phyloP scores from a whole-genome alignment of 345 rosid genomes.

The Citrus sp. region DNA sequence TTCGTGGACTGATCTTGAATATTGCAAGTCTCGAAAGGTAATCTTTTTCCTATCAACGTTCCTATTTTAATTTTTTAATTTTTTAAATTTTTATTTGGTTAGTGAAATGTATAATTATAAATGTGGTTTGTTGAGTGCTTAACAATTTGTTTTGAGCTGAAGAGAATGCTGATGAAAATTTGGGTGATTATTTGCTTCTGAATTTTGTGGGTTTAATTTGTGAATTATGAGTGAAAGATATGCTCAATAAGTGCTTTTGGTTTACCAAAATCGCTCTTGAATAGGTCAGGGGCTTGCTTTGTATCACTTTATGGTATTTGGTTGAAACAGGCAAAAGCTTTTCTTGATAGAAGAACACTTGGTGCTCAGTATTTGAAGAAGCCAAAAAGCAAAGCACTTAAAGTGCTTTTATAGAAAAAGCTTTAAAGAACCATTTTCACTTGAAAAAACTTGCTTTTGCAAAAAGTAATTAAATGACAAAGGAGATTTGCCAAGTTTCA shows the following conservation, averaged over 20 bases:
- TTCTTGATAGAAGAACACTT: not conserved
- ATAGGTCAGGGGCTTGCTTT: not conserved
- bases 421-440: too few species aligned
- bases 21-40: conserved; percentile 65
- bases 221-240: not conserved
- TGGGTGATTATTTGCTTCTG: not conserved
- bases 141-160: not conserved
- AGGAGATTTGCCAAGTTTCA: too few species aligned
- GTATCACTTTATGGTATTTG: not conserved
- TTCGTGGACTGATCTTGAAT: conserved; percentile 79
- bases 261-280: not conserved
- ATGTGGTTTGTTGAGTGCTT: too few species aligned
- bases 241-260: not conserved
- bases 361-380: not conserved
- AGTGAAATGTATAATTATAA: not conserved
- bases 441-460: not conserved
- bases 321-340: not conserved
- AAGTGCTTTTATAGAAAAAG: too few species aligned
- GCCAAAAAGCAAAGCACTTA: too few species aligned
- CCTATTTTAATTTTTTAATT: not conserved
- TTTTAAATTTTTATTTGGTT: not conserved
- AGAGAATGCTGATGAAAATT: not conserved
- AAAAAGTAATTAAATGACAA: not conserved
- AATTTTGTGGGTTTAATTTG: not conserved
- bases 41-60: not conserved